Conservation (phyloP, 2,329 filamentous ascomycete genomes). For the Aureobasidium namibiae region DNA sequence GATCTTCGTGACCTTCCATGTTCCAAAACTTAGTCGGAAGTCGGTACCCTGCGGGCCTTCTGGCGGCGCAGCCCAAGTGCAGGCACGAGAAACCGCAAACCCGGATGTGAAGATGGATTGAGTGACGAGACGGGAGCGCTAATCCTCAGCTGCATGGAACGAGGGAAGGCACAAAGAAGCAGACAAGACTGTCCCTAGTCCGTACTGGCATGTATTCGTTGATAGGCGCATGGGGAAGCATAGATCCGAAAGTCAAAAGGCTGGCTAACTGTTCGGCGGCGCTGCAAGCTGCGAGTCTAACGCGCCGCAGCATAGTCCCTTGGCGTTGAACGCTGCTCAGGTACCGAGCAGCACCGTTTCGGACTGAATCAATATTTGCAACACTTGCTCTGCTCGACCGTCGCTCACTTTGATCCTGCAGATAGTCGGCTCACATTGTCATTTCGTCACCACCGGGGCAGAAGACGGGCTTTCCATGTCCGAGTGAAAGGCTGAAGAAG, state of each 20-base stretch:
- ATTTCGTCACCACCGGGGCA: background rate
- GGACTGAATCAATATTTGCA: background rate
- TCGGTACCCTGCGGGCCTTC: background rate
- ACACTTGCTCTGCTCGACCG: background rate
- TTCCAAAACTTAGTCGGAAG: background rate
- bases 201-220: background rate
- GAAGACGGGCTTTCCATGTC: background rate
- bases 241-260: background rate
- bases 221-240: background rate
- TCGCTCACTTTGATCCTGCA: background rate
- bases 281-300: background rate
- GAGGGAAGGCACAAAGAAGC: background rate
- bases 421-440: background rate
- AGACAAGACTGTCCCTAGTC: too few relatives aligned
- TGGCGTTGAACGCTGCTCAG: background rate
- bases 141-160: background rate
- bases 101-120: background rate
- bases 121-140: background rate
- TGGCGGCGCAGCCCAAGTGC: background rate
- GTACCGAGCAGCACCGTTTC: background rate
- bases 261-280: background rate
- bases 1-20: background rate
- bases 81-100: background rate
- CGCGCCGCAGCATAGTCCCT: background rate
- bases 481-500: background rate